Conservation (phyloP, 805 yeast genomes). For the Yarrowia sp. region DNA sequence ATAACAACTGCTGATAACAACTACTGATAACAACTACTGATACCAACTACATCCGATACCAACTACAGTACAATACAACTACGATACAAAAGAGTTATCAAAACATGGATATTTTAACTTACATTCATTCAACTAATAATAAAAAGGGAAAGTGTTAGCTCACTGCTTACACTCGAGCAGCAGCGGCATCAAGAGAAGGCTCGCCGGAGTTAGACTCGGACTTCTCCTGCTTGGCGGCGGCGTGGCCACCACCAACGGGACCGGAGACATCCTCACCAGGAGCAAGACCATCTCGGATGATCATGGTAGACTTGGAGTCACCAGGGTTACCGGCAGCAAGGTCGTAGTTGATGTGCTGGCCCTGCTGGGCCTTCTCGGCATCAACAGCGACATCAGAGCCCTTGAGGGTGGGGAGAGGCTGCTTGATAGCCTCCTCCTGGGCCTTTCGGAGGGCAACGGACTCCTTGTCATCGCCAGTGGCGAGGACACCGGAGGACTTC, state of each 20-base stretch:
- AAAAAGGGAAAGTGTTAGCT: background rate
- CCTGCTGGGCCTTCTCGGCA: conserved; percentile 4
- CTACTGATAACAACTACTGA: background rate
- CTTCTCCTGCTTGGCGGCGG: background rate
- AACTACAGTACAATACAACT: background rate
- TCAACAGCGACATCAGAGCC: conserved; percentile 3
- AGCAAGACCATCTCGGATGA: conserved; percentile 8
- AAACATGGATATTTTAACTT: background rate
- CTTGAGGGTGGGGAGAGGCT: conserved; percentile 10
- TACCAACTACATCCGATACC: background rate
- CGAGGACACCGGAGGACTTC: background rate
- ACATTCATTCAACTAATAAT: conserved; percentile 9
- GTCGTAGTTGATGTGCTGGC: conserved; percentile 9
- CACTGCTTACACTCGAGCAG: background rate
- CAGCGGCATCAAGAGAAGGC: conserved; percentile 4
- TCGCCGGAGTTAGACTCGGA: background rate
- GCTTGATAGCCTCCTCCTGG: conserved; percentile 25
- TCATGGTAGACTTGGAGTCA: conserved; percentile 25
- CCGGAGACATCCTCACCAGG: conserved; percentile 10
- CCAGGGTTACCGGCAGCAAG: conserved; percentile 12
- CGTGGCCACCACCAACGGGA: conserved; percentile 7
- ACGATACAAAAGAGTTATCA: background rate
- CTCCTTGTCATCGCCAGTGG: conserved; percentile 19
- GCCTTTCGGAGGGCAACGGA: conserved; percentile 5
- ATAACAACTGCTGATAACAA: background rate